Conservation (phyloP, 2,329 filamentous ascomycete genomes). For the Hymenoscyphus scutula region DNA sequence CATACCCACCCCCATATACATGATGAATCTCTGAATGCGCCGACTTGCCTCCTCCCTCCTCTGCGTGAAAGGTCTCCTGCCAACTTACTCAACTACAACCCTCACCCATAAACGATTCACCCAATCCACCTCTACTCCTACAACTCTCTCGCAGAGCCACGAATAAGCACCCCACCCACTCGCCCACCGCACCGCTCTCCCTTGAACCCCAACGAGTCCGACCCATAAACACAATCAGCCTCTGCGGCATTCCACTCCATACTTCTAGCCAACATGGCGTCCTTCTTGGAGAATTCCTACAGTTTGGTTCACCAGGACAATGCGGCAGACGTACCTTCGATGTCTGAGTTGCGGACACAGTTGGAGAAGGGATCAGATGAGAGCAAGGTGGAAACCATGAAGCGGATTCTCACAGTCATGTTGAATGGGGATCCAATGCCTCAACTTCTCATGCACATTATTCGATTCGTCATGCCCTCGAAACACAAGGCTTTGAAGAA, state of each 20-base stretch:
- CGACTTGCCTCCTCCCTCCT: conserved; percentile 22
- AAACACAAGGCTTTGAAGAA: conserved; percentile 97
- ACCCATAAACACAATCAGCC: conserved; percentile 24
- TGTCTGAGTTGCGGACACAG: conserved; percentile 89
- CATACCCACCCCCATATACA: conserved; percentile 1
- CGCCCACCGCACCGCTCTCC: conserved; percentile 11
- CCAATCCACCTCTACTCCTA: background rate
- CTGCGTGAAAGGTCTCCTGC: conserved; percentile 22
- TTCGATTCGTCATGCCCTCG: conserved; percentile 98
- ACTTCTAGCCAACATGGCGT: conserved; percentile 68
- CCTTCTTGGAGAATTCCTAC: conserved; percentile 92
- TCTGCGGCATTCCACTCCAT: conserved; percentile 20
- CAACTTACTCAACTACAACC: conserved; percentile 15
- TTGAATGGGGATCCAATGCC: conserved; percentile 97
- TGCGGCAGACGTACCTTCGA: conserved; percentile 82
- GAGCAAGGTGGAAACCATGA: conserved; percentile 92
- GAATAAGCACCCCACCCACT: background rate
- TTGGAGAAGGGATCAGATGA: conserved; percentile 93
- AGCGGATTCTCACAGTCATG: conserved; percentile 94
- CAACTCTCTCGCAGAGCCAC: background rate
- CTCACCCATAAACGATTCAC: conserved; percentile 16
- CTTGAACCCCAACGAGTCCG: conserved; percentile 18
- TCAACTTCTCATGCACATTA: conserved; percentile 97
- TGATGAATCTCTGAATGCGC: conserved; percentile 31
- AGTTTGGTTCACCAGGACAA: conserved; percentile 98